Base-by-base conservation (phyloP, 805 yeast species). In the Ogataea chonburiensis region DNA sequence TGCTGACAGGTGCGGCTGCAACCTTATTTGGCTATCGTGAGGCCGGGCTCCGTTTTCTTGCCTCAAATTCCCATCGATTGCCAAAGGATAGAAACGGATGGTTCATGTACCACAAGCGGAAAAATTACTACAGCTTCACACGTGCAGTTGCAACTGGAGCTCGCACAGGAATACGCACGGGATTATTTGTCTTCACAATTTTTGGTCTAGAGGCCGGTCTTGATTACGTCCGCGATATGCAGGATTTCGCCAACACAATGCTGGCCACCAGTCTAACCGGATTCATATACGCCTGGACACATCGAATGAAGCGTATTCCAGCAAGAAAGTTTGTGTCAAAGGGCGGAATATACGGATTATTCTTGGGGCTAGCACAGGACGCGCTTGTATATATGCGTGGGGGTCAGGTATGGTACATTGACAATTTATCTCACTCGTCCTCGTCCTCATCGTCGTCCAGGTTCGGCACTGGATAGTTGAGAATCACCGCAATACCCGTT, bases 401-500 rank as follows among this genome's bases (percentile, higher is more conserved):
- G 5, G 84, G 81, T 2, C 59, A 68, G 28, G 68, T 80, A 7
- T 85, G 93, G 91, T 83, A 83, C 47, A 38, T 76, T 33, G 62
- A 61, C 15, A 51, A 48, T 21, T 34, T n/a, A n/a, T n/a, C n/a
- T n/a, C n/a, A n/a, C n/a, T n/a, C n/a, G n/a, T n/a, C n/a, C n/a
- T n/a, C n/a, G n/a, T n/a, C n/a, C 9, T 70, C 77, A 9, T 69
- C 75, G 5, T 83, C 94, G 24, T 83, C 74, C 40, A 79, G 71
- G 32, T 86, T 94, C 0, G 84, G 86, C 4, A 88, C 64, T 0
- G 97, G 95, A 55, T 83, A 93, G 43, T 79, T 80, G 46, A 89
- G 66, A 24, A 91, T 73, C 37, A 86, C 93, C 0, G 97, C 98
- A 18, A 88, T 75, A 37, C 98, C 98, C 0, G 96, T 86, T 45